A percentile compares a stretch with the other conserved stretches of the same genome.
Conservation (phyloP, 2,329 filamentous ascomycete species). For the Penicillium sp. region DNA sequence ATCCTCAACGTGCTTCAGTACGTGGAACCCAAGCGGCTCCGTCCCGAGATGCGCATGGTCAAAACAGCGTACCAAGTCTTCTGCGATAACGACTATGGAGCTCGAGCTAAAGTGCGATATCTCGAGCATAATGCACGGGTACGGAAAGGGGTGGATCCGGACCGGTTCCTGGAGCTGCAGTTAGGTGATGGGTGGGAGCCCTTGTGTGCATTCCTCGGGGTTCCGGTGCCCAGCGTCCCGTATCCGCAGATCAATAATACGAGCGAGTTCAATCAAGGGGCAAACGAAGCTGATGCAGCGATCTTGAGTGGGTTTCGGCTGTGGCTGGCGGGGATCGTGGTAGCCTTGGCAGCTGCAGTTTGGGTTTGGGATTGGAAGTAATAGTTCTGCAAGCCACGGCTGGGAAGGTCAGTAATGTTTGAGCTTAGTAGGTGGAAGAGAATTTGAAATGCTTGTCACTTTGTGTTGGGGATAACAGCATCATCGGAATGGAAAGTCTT, state of each 20-base stretch:
- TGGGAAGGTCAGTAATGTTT: too few species aligned
- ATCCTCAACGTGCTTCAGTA: conserved; percentile 3
- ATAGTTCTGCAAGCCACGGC: too few species aligned
- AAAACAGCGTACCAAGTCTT: conserved; percentile 6
- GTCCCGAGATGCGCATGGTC: conserved; percentile 8
- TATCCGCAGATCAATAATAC: conserved; percentile 22
- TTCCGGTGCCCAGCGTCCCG: conserved; percentile 22
- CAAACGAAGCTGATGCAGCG: conserved; percentile 1
- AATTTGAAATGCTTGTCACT: too few species aligned
- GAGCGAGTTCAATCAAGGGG: conserved; percentile 5
- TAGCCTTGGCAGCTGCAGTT: background rate
- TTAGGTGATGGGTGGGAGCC: conserved; percentile 22
- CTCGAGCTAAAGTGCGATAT: conserved; percentile 1
- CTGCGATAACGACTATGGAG: conserved; percentile 6
- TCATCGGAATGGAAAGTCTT: too few species aligned
- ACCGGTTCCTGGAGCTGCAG: conserved; percentile 3
- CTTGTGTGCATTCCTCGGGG: conserved; percentile 21
- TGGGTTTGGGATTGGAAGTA: background rate
- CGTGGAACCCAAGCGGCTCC: conserved; percentile 2
- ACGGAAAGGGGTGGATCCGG: conserved; percentile 1
- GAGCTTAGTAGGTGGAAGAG: too few species aligned
- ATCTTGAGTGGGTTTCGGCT: background rate
- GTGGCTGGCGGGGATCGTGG: conserved; percentile 4
- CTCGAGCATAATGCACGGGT: conserved; percentile 6
- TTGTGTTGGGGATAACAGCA: too few species aligned